Base-by-base conservation (phyloP, 2,329 filamentous ascomycete genomes). In the Calonectria honghensis region DNA sequence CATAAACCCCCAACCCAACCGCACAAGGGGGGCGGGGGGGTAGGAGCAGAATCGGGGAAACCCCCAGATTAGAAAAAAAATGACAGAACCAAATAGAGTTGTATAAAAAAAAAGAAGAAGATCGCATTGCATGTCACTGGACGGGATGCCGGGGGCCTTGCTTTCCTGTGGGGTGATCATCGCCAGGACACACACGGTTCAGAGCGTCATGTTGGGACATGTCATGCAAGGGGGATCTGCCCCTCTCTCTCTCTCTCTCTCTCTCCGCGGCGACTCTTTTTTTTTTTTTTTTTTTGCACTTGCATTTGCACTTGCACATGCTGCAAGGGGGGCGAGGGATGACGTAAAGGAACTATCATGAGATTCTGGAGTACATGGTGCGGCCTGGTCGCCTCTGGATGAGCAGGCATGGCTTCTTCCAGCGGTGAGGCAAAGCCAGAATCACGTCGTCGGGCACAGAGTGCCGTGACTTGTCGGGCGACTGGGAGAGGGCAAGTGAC, bases 161-260 rank as follows among this genome's bases (percentile, higher is more conserved):
- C n/a, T 41, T 59, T 50, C 61, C 20, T 50, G 61, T 65, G 61
- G 61, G 61, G 61, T 65, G 61, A 65, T 50, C 61, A 50, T 35
- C 61, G n/a, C 61, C 39, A 61, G 35, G 61, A 65, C 61, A 48
- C 14, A 31, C 31, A n/a, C 31, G 16, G n/a, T 18, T 48, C 10
- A n/a, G 41, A 32, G 18, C 61, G 41, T 65, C 39, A 41, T 65
- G 41, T 65, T 65, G 24, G 39, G 24, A 14, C n/a, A 63, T 5
- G 39, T 29, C 61, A 45, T 65, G 61, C 61, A 65, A 65, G 61
- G 61, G 61, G 61, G 41, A 65, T 65, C 39, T 24, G 24, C 24
- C 24, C 39, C 39, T 18, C 41, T 16, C 16, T 18, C 57, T 20
- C 24, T 24, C 24, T 24, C 24, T 24, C 24, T 41, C 35, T 27